Evolutionary conservation across 768 basidiomycete species (phyloP), one percentile per base, ranked within the genome.

Genomic region (Termitomyces sp.): DNA sequence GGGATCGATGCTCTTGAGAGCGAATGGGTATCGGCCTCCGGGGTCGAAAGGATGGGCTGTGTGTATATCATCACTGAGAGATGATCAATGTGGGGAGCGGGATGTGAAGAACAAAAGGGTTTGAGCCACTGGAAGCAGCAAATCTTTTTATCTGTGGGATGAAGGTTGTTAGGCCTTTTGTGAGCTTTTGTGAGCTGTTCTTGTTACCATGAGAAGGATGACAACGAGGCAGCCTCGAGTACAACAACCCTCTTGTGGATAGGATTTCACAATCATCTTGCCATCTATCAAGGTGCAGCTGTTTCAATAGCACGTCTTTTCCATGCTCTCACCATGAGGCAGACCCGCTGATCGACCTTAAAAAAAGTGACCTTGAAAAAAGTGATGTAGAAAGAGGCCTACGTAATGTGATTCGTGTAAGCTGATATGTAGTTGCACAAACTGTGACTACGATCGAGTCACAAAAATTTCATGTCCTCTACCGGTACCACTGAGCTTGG

Each of bases 241-340:
- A 57, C 47, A 63, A 59, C 49, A 55, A 37, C 37, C 37, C 55
- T 56, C 12, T 48, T 60, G n/a, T 53, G 34, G 43, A 56, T 57
- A 51, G 34, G 54, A 53, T 47, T 50, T 58, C 57, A 58, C 43
- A 48, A 43, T 61, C 48, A 64, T 60, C 59, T 49, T 14, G 46
- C 56, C 36, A 60, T 58, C 51, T 61, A 58, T 64, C 57, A 61
- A 15, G 15, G 34, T n/a, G 40, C 34, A 53, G 10, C 48, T 37
- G 63, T 63, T 62, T 64, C 62, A 58, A 57, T 38, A 38, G 29
- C 45, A 52, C 40, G 53, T 54, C 42, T 40, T 53, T 8, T 38
- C 60, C 68, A 70, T 55, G 68, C 66, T 48, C 45, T 49, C 40
- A 46, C 64, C 69, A 70, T 64, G 69, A 67, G 69, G 69, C 63